Evolutionary conservation across 1,284 basidiomycete genomes (phyloP), one percentile per base, ranked within the genome.

Genomic region (Pterula multifida): DNA sequence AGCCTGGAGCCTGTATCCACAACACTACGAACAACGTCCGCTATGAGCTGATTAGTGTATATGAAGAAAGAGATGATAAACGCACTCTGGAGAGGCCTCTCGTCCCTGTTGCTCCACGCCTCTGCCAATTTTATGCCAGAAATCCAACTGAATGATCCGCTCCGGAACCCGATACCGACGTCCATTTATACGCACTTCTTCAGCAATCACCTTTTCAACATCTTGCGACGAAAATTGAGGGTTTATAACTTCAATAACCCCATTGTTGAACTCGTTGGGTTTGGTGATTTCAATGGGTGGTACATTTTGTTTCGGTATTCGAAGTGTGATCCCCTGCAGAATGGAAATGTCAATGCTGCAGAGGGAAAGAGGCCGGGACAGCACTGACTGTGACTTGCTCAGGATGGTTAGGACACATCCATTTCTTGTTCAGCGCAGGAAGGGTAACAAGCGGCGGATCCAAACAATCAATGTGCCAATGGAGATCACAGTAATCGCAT

Each of bases 391-490:
- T 65, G 52, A 86, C 74, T 55, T 83, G 81, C 54, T 95, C 90
- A 24, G 83, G 82, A 63, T 98, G 95, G 60, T 93, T 91, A 1
- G 96, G 96, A 67, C 95, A 99, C 90, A 95, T 97, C 95, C 96
- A 99, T 66, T 94, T 96, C 68, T 85, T 85, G 55, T 80, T 81
- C 51, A 86, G 79, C 23, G 85, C 77, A 2, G 96, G 96, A 79
- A 98, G 85, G 45, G 75, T 75, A 19, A 85, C 73, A 57, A 97
- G 70, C 1, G 96, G 95, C 17, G 95, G 96, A 58, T 89, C 84
- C 26, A 98, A 71, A 61, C 95, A 99, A 64, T 98, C 95, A 50
- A 98, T 76, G 64, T 99, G 95, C 90, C 95, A 99, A 65, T 95
- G 89, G 51, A 95, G 75, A 52, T 78, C 75, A 68, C 96, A 99